Evolutionary conservation across 2,329 filamentous ascomycete species (phyloP), one percentile per base, ranked within the genome.

Genomic region (Claviceps spartinae): DNA sequence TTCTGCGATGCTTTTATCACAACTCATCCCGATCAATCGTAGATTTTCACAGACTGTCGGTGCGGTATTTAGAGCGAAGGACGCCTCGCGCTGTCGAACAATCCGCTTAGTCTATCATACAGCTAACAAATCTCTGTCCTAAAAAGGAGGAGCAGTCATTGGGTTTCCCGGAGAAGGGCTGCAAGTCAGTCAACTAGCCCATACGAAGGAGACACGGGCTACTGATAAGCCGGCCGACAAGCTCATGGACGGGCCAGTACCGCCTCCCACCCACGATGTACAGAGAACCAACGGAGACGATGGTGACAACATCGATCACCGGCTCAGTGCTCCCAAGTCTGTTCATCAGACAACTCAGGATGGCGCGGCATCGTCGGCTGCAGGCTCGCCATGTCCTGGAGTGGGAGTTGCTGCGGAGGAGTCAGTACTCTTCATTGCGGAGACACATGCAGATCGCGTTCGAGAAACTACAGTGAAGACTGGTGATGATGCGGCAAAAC

Each of bases 261-360:
- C 22, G 11, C 14, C 41, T 6, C 3, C 38, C 9, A 11, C 9
- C 30, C 30, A 34, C 13, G 36, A 59, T 16, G 60, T 61, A 38
- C 52, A 46, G 42, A 56, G 62, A 46, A 38, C 47, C 16, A 54
- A 55, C 18, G 43, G 50, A 24, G 38, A 49, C 13, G 48, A 51
- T 55, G 52, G 56, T 47, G 53, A 56, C 48, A 47, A 52, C 40
- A 53, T 58, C 40, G 54, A 57, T 42, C 56, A 61, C 26, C 52
- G 51, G 1, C 44, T 55, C 6, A 56, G 52, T 16, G 54, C 51
- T 22, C 63, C 66, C 8, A 66, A 65, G 55, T 66, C 66, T 16
- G 62, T 65, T 7, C 65, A 65, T 18, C 57, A 69, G 56, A 71
- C 66, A 8, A 68, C 69, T 22, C 50, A 67, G 49, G 63, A 67